Evolutionary conservation across 1,139 yeast genomes (phyloP).

Genomic region (Geotrichum candidum): DNA sequence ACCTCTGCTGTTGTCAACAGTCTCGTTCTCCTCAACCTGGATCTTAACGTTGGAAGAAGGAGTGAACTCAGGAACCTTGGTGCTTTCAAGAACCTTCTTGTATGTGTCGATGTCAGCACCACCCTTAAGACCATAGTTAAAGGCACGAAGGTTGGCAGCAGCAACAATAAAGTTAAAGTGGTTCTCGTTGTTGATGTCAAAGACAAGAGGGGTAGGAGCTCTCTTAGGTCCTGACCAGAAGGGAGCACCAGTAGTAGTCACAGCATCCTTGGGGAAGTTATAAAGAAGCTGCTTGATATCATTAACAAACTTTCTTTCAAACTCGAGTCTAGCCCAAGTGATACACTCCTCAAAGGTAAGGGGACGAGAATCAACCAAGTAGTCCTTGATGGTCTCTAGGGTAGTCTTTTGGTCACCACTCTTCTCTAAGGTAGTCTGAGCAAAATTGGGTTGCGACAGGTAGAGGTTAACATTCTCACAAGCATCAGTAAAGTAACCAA

Average conservation of each 20-base stretch:
- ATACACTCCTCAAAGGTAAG: conserved; percentile 88
- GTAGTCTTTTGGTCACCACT: conserved; percentile 87
- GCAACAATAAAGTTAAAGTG: conserved; percentile 81
- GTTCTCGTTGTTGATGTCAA: conserved; percentile 67
- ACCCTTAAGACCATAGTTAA: conserved; percentile 70
- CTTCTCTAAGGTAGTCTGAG: conserved; percentile 84
- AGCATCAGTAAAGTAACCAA: conserved; percentile 84
- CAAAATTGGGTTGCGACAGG: conserved; percentile 85
- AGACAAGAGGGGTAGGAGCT: conserved; percentile 78
- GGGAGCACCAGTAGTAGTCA: conserved; percentile 83
- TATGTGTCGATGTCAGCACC: conserved; percentile 42
- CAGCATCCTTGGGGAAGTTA: conserved; percentile 92
- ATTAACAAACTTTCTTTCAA: conserved; percentile 75
- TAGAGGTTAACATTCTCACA: conserved; percentile 91
- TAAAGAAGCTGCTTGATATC: conserved; percentile 85
- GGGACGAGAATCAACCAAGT: conserved; percentile 71
- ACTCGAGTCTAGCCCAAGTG: conserved; percentile 88
- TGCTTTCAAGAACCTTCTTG: conserved; percentile 44
- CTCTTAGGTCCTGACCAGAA: conserved; percentile 99
- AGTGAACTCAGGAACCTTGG: conserved; percentile 57
- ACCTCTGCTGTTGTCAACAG: conserved; percentile 41
- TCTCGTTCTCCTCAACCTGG: conserved; percentile 84
- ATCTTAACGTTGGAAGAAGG: conserved; percentile 76
- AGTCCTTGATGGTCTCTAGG: conserved; percentile 66
- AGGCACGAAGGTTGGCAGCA: conserved; percentile 89